Conservation (phyloP, 2,329 filamentous ascomycete genomes). For the Verticillium alfalfae region DNA sequence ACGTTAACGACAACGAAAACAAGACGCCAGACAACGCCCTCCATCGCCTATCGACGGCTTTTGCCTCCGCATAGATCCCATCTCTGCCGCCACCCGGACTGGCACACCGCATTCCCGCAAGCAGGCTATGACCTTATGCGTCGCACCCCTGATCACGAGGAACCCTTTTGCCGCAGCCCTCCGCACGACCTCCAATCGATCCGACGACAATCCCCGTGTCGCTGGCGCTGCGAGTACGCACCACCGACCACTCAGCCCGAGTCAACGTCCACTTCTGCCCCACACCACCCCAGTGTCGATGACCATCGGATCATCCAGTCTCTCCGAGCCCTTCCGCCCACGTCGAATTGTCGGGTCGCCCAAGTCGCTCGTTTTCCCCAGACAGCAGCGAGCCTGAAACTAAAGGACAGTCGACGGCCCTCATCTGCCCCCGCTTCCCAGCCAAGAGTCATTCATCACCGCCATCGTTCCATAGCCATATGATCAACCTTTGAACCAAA, state of each 20-base stretch:
- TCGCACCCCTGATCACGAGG: background rate
- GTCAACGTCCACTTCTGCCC: background rate
- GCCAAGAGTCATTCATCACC: background rate
- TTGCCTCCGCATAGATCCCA: background rate
- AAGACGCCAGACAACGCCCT: background rate
- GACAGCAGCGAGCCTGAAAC: background rate
- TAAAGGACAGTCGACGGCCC: background rate
- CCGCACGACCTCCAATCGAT: background rate
- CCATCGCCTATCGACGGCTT: slow-evolving; percentile 11
- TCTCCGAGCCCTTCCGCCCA: slow-evolving; percentile 5
- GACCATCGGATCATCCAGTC: slow-evolving; percentile 9
- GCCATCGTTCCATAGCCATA: slow-evolving; percentile 1
- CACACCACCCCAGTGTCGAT: background rate
- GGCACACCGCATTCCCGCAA: background rate
- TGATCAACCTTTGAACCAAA: background rate
- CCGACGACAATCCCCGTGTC: background rate
- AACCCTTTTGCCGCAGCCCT: background rate
- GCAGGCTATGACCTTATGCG: background rate
- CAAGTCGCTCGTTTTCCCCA: background rate
- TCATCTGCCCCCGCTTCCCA: slow-evolving; percentile 7
- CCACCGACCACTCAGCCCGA: background rate
- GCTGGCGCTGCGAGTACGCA: background rate
- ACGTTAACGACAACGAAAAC: background rate
- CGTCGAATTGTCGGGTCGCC: background rate
- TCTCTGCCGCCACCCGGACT: background rate